A percentile compares a stretch with the other conserved stretches of the same genome.
phyloP scores from a whole-genome alignment of 306 rosid species.

The Prunus mume region DNA sequence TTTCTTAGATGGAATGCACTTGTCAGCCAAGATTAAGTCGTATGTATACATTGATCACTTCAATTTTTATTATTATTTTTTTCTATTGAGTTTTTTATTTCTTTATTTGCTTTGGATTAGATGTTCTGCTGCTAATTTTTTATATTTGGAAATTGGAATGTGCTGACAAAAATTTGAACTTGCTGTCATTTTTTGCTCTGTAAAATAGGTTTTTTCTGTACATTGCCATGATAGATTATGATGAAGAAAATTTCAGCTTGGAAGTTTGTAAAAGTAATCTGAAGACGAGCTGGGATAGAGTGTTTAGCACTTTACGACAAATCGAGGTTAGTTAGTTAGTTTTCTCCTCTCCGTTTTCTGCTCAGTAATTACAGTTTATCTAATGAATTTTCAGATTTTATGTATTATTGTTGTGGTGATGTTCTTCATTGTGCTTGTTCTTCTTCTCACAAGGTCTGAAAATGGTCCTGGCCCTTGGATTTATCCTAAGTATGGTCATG shows the following conservation, averaged over 20 bases:
- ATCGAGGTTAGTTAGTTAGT: constrained; percentile 68
- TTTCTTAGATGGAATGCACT: constrained; percentile 64
- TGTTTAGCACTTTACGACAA: constrained; percentile 71
- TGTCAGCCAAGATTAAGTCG: constrained; percentile 84
- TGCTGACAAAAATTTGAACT: too few species aligned
- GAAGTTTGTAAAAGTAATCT: constrained; percentile 38
- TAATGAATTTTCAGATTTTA: neutral
- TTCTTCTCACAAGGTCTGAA: constrained; percentile 42
- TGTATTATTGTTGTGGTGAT: neutral
- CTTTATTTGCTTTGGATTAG: too few species aligned
- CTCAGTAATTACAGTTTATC: neutral
- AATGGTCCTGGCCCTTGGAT: constrained; percentile 75
- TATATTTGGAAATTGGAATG: neutral
- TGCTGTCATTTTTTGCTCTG: too few species aligned
- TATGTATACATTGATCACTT: constrained; percentile 21
- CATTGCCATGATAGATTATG: constrained; percentile 73
- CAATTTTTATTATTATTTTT: too few species aligned
- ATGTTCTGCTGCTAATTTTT: too few species aligned
- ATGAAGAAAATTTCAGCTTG: constrained; percentile 45
- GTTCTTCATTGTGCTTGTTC: constrained; percentile 11
- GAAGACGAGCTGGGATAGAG: constrained; percentile 69
- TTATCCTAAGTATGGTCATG: constrained; percentile 85
- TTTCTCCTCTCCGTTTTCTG: constrained; percentile 3
- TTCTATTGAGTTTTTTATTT: neutral
- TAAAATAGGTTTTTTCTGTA: constrained; percentile 70